These are phyloP conservation scores for Neurospora sp. DNA, from an alignment of 495 filamentous ascomycete species.

Conservation along the genomic window DNA sequence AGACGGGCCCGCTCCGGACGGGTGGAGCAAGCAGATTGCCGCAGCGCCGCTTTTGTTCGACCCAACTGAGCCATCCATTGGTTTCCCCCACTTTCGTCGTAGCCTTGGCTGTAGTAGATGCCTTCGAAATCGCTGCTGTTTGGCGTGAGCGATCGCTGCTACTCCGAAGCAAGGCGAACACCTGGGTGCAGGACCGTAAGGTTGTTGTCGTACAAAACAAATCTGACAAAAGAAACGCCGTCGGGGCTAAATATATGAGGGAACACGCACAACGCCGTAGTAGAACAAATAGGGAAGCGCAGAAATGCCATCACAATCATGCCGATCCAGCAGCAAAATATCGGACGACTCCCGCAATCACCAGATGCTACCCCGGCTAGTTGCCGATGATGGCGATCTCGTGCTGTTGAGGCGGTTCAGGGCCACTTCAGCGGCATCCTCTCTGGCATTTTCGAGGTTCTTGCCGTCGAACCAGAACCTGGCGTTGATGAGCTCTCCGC, in stretches of 20 bases:
- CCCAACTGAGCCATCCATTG: background rate
- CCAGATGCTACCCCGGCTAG: conserved; percentile 10
- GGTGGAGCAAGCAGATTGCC: background rate
- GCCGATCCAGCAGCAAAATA: background rate
- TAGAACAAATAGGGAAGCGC: background rate
- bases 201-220: background rate
- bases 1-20: background rate
- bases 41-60: background rate
- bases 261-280: background rate
- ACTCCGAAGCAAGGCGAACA: background rate
- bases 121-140: background rate
- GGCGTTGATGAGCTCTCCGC: conserved; percentile 46
- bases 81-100: background rate
- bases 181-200: background rate
- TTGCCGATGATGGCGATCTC: conserved; percentile 12
- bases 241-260: background rate
- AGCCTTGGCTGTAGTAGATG: background rate
- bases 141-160: background rate
- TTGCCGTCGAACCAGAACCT: conserved; percentile 90
- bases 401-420: conserved; percentile 36
- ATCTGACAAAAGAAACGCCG: background rate
- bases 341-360: background rate
- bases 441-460: conserved; percentile 75
- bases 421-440: conserved; percentile 78
- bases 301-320: background rate